These are phyloP conservation scores for Cryptococcus wingfieldii DNA, from an alignment of 1,284 basidiomycete species.

Conservation along the genomic window DNA sequence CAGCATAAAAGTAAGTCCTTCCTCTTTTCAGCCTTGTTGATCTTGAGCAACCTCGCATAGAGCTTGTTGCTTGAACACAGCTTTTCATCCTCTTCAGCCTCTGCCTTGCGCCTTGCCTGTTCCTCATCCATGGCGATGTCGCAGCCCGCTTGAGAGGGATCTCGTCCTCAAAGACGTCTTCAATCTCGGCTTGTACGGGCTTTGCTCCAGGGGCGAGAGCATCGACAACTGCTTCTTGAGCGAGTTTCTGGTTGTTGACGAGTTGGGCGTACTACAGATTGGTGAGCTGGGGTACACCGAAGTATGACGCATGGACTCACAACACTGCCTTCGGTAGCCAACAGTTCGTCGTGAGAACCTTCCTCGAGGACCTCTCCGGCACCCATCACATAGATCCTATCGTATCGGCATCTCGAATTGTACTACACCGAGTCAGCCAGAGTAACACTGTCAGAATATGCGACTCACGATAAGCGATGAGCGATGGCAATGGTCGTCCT, in stretches of 20 bases:
- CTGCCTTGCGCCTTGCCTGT: conserved; percentile 30
- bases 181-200: conserved; percentile 4
- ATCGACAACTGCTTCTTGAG: conserved; percentile 21
- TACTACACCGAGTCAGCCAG: conserved; percentile 7
- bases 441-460: no score
- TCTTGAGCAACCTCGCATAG: conserved; percentile 58
- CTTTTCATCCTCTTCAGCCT: conserved; percentile 44
- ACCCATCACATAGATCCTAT: conserved; percentile 85
- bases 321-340: conserved; percentile 59
- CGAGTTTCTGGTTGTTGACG: conserved; percentile 39
- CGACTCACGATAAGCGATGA: conserved; percentile 49
- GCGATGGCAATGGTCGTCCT: conserved; percentile 53
- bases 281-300: background rate
- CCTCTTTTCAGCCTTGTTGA: conserved; percentile 43
- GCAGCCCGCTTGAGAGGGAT: conserved; percentile 62
- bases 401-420: conserved; percentile 39
- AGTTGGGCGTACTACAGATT: conserved; percentile 34
- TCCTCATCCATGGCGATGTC: conserved; percentile 61
- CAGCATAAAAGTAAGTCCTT: conserved; percentile 36
- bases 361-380: conserved; percentile 75
- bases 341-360: conserved; percentile 75
- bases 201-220: conserved; percentile 2
- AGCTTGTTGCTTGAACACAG: conserved; percentile 57
- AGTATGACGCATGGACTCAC: conserved; percentile 6
- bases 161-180: conserved; percentile 12